phyloP scores from a whole-genome alignment of 106 monocot species.

The Vanilla planifolia region DNA sequence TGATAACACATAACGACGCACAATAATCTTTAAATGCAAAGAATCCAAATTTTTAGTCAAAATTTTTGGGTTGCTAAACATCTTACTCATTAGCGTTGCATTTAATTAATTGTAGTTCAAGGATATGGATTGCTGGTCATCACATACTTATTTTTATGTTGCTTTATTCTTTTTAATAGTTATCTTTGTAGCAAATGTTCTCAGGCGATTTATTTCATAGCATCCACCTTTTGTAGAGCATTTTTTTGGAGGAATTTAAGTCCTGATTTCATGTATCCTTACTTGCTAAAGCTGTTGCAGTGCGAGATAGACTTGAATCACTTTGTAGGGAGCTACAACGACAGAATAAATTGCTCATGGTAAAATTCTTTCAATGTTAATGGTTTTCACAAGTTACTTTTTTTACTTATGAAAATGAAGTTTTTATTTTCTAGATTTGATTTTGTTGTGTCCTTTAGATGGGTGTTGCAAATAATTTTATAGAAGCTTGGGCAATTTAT shows the following conservation, averaged over 20 bases:
- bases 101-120: neutral
- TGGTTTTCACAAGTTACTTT: neutral
- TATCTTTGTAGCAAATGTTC: neutral
- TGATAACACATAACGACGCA: no score
- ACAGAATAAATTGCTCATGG: conserved; percentile 97
- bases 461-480: neutral
- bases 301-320: conserved; percentile 86
- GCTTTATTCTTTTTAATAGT: neutral
- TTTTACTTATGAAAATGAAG: neutral
- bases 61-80: neutral
- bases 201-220: no score
- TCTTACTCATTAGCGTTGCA: neutral
- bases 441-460: neutral
- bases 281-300: conserved; percentile 69
- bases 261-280: conserved; percentile 3
- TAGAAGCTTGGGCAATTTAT: neutral
- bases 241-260: neutral
- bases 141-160: neutral
- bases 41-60: no score
- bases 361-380: conserved; percentile 24
- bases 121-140: neutral
- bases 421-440: neutral
- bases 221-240: neutral
- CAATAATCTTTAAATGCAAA: no score
- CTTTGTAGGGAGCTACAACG: conserved; percentile 95